Evolutionary conservation across 345 rosid genomes (phyloP).

Genomic region (Leavenworthia alabamica): DNA sequence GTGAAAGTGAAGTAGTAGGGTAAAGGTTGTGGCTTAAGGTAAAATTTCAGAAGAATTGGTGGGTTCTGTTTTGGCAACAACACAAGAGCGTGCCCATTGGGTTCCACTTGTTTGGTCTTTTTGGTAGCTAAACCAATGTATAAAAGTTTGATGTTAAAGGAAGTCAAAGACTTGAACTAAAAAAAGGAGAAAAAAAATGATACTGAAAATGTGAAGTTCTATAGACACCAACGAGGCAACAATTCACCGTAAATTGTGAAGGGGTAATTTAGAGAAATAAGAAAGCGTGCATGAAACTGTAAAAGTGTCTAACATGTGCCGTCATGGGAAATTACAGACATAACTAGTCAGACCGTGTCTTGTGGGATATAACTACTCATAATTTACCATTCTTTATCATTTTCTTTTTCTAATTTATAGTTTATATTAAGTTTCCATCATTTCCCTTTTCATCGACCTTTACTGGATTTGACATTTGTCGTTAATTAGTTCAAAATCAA

Average conservation of each 20-base stretch:
- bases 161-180: background rate
- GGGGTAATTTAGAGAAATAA: background rate
- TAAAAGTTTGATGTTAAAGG: background rate
- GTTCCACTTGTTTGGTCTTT: background rate
- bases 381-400: background rate
- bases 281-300: background rate
- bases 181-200: background rate
- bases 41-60: background rate
- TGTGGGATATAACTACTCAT: background rate
- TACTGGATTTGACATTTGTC: background rate
- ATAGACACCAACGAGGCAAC: too few relatives aligned
- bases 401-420: background rate
- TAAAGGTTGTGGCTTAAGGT: background rate
- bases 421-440: background rate
- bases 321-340: background rate
- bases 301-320: constrained; percentile 2
- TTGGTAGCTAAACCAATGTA: background rate
- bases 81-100: background rate
- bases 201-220: background rate
- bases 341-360: constrained; percentile 4
- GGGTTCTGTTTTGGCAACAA: background rate
- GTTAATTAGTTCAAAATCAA: background rate
- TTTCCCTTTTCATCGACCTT: background rate
- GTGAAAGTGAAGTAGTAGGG: background rate
- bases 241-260: too few relatives aligned